Conservation (phyloP, 2,329 filamentous ascomycete species). For the Zymoseptoria pseudotritici region DNA sequence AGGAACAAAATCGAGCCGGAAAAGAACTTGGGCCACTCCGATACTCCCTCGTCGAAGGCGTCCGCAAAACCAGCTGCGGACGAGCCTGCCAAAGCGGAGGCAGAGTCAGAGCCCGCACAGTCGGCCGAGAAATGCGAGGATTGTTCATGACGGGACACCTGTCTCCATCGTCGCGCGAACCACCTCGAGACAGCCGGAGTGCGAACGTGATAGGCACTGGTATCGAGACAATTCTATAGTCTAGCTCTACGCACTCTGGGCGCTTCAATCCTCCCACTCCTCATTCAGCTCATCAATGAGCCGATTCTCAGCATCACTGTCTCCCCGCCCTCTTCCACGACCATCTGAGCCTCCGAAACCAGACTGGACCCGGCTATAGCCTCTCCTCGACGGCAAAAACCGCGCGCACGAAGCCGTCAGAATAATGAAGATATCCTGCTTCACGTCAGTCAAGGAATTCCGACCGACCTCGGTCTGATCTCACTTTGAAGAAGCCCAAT, state of each 20-base stretch:
- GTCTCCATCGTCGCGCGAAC: background rate
- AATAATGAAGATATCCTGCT: constrained; percentile 55
- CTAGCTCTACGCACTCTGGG: background rate
- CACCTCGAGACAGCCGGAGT: background rate
- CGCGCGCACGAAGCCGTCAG: constrained; percentile 62
- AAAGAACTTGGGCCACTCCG: constrained; percentile 67
- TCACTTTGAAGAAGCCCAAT: constrained; percentile 72
- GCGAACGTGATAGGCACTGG: background rate
- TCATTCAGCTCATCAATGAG: constrained; percentile 94
- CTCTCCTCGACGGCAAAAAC: constrained; percentile 55
- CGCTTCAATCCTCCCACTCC: constrained; percentile 74
- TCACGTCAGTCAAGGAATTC: background rate
- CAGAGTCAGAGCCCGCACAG: background rate
- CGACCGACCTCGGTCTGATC: constrained; percentile 1
- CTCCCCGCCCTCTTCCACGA: constrained; percentile 34
- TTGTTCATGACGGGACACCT: constrained; percentile 4
- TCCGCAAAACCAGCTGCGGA: background rate
- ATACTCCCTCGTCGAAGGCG: constrained; percentile 29
- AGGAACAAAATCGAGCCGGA: constrained; percentile 74
- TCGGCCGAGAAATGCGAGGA: constrained; percentile 5
- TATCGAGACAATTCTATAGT: background rate
- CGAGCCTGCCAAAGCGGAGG: background rate
- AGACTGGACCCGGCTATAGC: constrained; percentile 58
- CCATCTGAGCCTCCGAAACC: constrained; percentile 44
- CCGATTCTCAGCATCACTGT: constrained; percentile 77